Conservation (phyloP, 441 rosid species). For the Syzygium malaccense region DNA sequence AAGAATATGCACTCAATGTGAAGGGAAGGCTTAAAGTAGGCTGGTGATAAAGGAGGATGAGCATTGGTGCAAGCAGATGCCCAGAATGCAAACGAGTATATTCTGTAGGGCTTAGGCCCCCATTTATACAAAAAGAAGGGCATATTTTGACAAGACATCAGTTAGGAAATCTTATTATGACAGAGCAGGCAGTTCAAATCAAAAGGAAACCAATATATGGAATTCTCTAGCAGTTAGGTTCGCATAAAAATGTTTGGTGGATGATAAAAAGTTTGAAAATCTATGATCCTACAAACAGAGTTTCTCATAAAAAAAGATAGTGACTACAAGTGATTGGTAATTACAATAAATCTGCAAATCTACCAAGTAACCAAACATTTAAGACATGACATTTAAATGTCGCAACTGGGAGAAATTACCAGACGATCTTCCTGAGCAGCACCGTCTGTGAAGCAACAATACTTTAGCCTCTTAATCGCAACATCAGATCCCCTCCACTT, state of each 20-base stretch:
- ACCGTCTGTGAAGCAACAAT: slow-evolving; percentile 22
- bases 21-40: neutral
- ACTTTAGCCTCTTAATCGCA: slow-evolving; percentile 32
- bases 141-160: neutral
- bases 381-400: neutral
- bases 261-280: neutral
- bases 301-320: neutral
- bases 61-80: neutral
- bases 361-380: neutral
- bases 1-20: neutral
- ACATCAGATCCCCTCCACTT: slow-evolving; percentile 41
- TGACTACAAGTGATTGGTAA: neutral
- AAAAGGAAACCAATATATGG: neutral
- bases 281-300: neutral
- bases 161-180: neutral
- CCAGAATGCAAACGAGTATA: neutral
- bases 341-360: neutral
- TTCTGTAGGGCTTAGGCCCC: neutral
- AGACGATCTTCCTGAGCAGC: slow-evolving; percentile 14
- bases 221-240: neutral
- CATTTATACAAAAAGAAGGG: neutral
- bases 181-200: neutral
- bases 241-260: neutral
- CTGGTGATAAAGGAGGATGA: neutral
- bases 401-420: slow-evolving; percentile 4